Conservation (phyloP, 2,329 filamentous ascomycete genomes). For the Xylogone sp. region DNA sequence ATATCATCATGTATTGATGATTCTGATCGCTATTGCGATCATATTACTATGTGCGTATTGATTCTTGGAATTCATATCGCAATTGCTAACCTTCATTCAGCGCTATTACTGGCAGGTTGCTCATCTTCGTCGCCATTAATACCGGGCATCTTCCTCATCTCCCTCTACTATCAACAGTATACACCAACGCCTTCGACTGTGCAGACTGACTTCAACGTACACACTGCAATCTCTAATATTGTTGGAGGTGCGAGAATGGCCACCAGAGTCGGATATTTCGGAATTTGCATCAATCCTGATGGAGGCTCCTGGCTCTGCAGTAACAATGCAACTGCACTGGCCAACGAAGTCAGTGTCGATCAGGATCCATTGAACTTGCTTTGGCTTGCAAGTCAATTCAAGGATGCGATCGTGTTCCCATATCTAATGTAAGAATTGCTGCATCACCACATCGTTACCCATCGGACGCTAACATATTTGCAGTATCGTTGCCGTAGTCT, state of each 20-base stretch:
- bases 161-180: constrained; percentile 88
- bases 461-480: constrained; percentile 10
- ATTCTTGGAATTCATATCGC: constrained; percentile 7
- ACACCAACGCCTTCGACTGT: constrained; percentile 76
- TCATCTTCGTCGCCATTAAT: constrained; percentile 95
- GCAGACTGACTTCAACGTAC: constrained; percentile 87
- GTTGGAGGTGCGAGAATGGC: constrained; percentile 80
- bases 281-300: constrained; percentile 92
- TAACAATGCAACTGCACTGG: constrained; percentile 92
- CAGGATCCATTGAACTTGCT: constrained; percentile 96
- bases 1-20: constrained; percentile 90
- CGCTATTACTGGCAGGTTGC: constrained; percentile 88
- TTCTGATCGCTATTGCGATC: constrained; percentile 88
- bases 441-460: not conserved
- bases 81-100: constrained; percentile 39
- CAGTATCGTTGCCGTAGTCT: constrained; percentile 95
- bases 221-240: constrained; percentile 83
- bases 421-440: constrained; percentile 74
- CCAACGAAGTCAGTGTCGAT: constrained; percentile 82
- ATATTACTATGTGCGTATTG: constrained; percentile 83
- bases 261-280: constrained; percentile 94
- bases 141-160: constrained; percentile 93
- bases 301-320: constrained; percentile 91
- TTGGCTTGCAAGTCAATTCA: constrained; percentile 96
- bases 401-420: constrained; percentile 97